Percentiles rank a stretch among this genome's conserved stretches.
Evolutionary conservation across 2,329 filamentous ascomycete species (phyloP).

Genomic region (Zasmidium citrigriseum): DNA sequence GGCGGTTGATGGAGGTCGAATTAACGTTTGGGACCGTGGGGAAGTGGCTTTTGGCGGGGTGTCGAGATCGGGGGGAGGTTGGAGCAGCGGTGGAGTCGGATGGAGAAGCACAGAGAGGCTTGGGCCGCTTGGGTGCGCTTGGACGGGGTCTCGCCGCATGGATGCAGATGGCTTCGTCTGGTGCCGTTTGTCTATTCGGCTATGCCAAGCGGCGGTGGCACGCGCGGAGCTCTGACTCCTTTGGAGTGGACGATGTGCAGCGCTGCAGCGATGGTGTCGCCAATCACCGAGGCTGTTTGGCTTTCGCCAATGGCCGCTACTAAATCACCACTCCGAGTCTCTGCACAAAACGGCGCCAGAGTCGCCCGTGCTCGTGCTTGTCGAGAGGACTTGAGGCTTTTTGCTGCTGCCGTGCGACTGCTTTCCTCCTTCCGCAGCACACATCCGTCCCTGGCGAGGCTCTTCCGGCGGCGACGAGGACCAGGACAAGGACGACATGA

Average conservation of each 20-base stretch:
- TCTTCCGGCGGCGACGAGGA: neutral
- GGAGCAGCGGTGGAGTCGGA: neutral
- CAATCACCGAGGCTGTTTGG: slow-evolving; percentile 7
- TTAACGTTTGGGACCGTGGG: neutral
- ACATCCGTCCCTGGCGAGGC: neutral
- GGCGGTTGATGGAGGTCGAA: neutral
- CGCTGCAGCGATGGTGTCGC: neutral
- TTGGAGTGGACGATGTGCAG: neutral
- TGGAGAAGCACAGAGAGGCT: no score
- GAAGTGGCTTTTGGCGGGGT: neutral
- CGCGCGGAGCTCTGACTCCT: neutral
- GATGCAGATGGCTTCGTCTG: neutral
- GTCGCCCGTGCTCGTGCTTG: slow-evolving; percentile 1
- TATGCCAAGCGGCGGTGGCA: neutral
- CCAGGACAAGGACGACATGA: neutral
- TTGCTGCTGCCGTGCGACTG: neutral
- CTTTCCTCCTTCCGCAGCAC: neutral
- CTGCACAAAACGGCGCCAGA: slow-evolving; percentile 6
- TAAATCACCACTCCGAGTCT: neutral
- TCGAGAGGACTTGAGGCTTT: neutral
- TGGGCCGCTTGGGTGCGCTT: no score
- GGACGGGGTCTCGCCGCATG: no score
- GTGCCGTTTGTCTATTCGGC: no score
- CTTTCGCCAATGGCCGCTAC: slow-evolving; percentile 7
- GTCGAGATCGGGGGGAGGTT: neutral